These are phyloP conservation scores for Phytophthora tentaculata DNA, from an alignment of 352 stramenopile genomes.

Conservation along the genomic window DNA sequence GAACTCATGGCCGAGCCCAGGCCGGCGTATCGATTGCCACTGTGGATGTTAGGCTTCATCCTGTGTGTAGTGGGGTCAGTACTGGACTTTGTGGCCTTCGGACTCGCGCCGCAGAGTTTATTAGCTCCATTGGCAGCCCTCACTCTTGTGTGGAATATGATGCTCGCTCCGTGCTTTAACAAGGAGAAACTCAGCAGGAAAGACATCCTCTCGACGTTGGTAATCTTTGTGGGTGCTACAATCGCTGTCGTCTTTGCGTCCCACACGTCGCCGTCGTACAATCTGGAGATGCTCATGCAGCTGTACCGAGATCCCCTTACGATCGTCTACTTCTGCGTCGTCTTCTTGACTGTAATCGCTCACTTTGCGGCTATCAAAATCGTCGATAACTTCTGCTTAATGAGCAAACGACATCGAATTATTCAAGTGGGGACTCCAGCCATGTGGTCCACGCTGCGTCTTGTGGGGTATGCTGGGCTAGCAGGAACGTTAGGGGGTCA, in stretches of 20 bases:
- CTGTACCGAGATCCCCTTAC: conserved; percentile 82
- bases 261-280: conserved; percentile 87
- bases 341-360: conserved; percentile 38
- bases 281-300: conserved; percentile 75
- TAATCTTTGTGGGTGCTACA: conserved; percentile 86
- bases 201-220: conserved; percentile 78
- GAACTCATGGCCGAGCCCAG: conserved; percentile 51
- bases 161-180: conserved; percentile 87
- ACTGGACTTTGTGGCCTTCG: conserved; percentile 92
- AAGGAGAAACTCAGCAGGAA: conserved; percentile 86
- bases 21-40: conserved; percentile 75
- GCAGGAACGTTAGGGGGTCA: conserved; percentile 82
- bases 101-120: conserved; percentile 88
- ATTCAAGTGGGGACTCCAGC: conserved; percentile 72
- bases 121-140: conserved; percentile 87
- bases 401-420: conserved; percentile 74
- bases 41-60: conserved; percentile 87
- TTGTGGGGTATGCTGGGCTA: conserved; percentile 80
- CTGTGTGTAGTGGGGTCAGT: conserved; percentile 84
- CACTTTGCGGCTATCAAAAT: conserved; percentile 76
- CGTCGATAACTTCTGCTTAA: conserved; percentile 70
- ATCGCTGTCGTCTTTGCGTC: conserved; percentile 85
- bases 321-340: conserved; percentile 59
- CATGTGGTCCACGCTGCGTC: conserved; percentile 69
- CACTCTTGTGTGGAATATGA: conserved; percentile 94